These are phyloP conservation scores for Fusarium napiforme DNA, from an alignment of 2,329 filamentous ascomycete genomes.

Conservation along the genomic window DNA sequence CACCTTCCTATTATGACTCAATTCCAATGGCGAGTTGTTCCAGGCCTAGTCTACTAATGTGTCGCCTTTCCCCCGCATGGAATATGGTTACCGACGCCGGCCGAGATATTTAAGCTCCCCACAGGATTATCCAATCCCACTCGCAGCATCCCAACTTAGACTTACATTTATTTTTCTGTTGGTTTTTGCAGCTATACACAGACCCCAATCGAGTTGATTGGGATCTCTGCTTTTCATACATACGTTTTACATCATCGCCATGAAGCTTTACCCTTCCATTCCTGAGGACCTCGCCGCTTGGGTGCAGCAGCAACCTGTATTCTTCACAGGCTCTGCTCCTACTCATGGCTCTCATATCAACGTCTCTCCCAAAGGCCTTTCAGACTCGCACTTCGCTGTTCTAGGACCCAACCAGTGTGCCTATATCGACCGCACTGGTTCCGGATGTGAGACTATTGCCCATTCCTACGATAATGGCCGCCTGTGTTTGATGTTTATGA, in stretches of 20 bases:
- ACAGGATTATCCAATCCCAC: constrained; percentile 18
- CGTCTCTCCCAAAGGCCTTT: constrained; percentile 78
- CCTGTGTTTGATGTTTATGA: constrained; percentile 79
- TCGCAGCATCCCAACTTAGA: constrained; percentile 30
- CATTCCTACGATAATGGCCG: constrained; percentile 82
- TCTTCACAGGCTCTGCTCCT: constrained; percentile 80
- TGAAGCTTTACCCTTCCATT: constrained; percentile 71
- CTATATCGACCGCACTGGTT: constrained; percentile 80
- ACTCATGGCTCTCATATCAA: constrained; percentile 77
- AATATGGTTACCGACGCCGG: constrained; percentile 13
- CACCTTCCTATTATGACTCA: constrained; percentile 32
- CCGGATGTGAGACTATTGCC: constrained; percentile 79
- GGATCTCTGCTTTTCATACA: constrained; percentile 34
- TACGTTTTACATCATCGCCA: constrained; percentile 48
- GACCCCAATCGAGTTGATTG: constrained; percentile 21
- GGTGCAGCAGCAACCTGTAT: constrained; percentile 75
- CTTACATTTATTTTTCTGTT: constrained; percentile 19
- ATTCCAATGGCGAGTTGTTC: constrained; percentile 24
- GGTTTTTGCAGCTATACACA: constrained; percentile 25
- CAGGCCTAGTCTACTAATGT: constrained; percentile 24
- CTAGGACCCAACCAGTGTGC: constrained; percentile 68
- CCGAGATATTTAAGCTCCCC: constrained; percentile 24
- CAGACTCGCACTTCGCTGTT: constrained; percentile 70
- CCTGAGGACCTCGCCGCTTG: constrained; percentile 67
- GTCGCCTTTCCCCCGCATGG: constrained; percentile 37